A percentile compares a stretch with the other conserved stretches of the same genome.
Conservation (phyloP, 2,329 filamentous ascomycete genomes). For the Leptosphaerulina australis region DNA sequence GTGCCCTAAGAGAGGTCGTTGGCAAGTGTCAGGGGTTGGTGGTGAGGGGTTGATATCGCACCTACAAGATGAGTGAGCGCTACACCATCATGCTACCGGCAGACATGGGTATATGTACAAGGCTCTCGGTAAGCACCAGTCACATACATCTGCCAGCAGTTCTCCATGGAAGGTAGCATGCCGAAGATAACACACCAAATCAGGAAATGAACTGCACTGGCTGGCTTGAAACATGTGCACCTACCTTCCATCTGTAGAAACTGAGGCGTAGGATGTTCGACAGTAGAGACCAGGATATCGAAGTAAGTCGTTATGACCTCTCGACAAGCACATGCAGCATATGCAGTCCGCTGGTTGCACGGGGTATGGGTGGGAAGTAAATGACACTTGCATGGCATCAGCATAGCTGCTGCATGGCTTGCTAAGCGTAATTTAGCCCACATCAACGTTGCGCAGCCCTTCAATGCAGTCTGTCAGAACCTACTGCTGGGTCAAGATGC, state of each 20-base stretch:
- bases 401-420: slow-evolving; percentile 14
- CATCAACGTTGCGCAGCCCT: neutral
- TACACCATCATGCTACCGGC: slow-evolving; percentile 22
- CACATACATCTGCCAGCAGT: slow-evolving; percentile 11
- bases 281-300: slow-evolving; percentile 14
- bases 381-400: slow-evolving; percentile 16
- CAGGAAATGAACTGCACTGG: slow-evolving; percentile 21
- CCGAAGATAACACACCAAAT: slow-evolving; percentile 12
- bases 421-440: slow-evolving; percentile 14
- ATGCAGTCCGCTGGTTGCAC: slow-evolving; percentile 10
- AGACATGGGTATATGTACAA: slow-evolving; percentile 23
- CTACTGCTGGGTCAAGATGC: neutral
- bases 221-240: slow-evolving; percentile 14
- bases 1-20: slow-evolving; percentile 5
- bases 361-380: slow-evolving; percentile 9
- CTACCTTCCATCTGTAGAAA: slow-evolving; percentile 29
- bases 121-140: neutral
- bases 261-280: slow-evolving; percentile 10
- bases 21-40: slow-evolving; percentile 4
- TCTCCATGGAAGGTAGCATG: slow-evolving; percentile 1
- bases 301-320: slow-evolving; percentile 9
- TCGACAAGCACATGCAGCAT: slow-evolving; percentile 19
- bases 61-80: slow-evolving; percentile 23
- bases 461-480: neutral
- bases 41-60: slow-evolving; percentile 13